These are phyloP conservation scores for Solanum chiquidenum DNA, from an alignment of 257 asterid species.

Conservation along the genomic window DNA sequence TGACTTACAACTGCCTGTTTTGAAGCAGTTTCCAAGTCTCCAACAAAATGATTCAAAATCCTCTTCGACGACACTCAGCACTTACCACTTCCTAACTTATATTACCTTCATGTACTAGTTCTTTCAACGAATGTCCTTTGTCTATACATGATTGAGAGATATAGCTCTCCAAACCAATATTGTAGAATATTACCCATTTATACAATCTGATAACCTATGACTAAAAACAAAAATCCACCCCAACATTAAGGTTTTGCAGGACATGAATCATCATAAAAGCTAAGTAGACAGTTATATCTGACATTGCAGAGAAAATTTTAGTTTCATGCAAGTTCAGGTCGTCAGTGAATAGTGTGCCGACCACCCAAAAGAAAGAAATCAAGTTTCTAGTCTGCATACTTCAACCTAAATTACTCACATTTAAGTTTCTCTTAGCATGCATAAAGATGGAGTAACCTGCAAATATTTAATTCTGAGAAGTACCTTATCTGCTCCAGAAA, in stretches of 20 bases:
- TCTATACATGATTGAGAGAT: not conserved
- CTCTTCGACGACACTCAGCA: not conserved
- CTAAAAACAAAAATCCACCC: not conserved
- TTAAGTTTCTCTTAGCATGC: not conserved
- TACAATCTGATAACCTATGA: not conserved
- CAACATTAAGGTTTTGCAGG: not conserved
- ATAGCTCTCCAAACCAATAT: not conserved
- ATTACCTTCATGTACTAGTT: not conserved
- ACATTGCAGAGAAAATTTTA: not conserved
- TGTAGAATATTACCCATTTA: not conserved
- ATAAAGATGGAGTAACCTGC: constrained; percentile 4
- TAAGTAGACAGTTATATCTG: not conserved
- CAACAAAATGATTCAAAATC: not conserved
- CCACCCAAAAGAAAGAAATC: not conserved
- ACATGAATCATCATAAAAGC: not conserved
- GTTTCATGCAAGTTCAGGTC: not conserved
- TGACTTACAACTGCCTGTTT: not conserved
- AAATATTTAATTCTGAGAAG: not conserved
- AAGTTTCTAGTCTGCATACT: not conserved
- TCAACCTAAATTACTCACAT: not conserved
- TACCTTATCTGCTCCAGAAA: constrained; percentile 84
- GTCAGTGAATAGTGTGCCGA: not conserved
- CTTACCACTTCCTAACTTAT: not conserved
- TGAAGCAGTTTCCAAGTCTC: not conserved
- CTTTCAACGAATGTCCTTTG: not conserved